Conservation (phyloP, 768 basidiomycete species). For the Podaxis carcinomalis region DNA sequence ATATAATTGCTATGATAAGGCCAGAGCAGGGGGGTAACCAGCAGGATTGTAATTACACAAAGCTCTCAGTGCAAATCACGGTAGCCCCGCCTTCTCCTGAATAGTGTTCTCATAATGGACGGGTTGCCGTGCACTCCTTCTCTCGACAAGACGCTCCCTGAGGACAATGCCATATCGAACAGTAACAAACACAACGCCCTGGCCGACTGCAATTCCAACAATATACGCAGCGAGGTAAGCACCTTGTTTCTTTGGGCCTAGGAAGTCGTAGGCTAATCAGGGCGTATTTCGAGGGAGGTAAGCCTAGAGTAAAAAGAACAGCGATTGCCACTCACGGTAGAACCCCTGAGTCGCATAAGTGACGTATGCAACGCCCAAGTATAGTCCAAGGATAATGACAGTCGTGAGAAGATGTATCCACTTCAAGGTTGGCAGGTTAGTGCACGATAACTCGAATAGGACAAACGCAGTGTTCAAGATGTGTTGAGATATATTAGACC, state of each 20-base stretch:
- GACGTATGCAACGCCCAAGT: conserved; percentile 68
- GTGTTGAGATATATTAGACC: conserved; percentile 58
- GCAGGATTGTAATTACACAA: no score
- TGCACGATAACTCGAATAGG: conserved; percentile 53
- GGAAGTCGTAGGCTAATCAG: conserved; percentile 56
- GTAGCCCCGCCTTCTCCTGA: background rate
- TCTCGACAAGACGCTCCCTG: conserved; percentile 22
- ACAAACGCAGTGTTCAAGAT: conserved; percentile 54
- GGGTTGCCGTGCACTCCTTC: background rate
- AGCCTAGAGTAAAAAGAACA: background rate
- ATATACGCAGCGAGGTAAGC: conserved; percentile 56
- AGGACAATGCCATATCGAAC: conserved; percentile 37
- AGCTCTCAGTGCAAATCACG: background rate
- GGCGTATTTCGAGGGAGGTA: background rate
- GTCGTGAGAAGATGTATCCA: conserved; percentile 47
- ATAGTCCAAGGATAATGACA: conserved; percentile 46
- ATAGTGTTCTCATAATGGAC: background rate
- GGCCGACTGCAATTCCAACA: conserved; percentile 51
- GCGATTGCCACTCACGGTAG: conserved; percentile 45
- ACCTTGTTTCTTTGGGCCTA: conserved; percentile 44
- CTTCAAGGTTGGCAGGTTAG: conserved; percentile 46
- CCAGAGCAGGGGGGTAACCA: no score
- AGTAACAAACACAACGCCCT: conserved; percentile 46
- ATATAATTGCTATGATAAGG: no score
- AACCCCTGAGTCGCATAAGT: conserved; percentile 56